Evolutionary conservation across 345 rosid species (phyloP).

Genomic region (Lagerstroemia speciosa): DNA sequence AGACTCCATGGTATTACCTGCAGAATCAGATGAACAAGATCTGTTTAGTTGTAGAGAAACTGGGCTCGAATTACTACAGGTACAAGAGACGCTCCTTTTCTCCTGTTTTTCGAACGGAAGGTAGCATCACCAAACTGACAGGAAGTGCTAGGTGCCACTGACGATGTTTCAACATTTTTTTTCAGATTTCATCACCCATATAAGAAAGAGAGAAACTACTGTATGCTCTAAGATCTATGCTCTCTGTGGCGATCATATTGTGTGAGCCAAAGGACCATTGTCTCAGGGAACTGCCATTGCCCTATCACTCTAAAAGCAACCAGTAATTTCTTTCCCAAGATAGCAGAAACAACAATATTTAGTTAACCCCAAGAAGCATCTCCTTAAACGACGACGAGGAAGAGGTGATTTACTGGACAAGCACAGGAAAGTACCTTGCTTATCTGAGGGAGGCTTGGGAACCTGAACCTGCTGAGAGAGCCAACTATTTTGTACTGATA

Average conservation of each 20-base stretch:
- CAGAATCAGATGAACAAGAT: conserved; percentile 3
- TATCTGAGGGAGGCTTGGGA: conserved; percentile 33
- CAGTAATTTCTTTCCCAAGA: not conserved
- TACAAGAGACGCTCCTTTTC: not conserved
- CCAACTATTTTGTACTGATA: conserved; percentile 81
- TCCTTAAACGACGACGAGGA: not conserved
- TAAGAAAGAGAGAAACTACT: not conserved
- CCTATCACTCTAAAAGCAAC: not conserved
- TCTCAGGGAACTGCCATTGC: not conserved
- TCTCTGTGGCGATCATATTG: not conserved
- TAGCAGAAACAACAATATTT: not conserved
- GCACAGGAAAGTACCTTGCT: conserved; percentile 30
- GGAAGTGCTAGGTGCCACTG: not conserved
- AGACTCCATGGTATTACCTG: conserved; percentile 13
- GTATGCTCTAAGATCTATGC: not conserved
- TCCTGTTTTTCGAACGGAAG: not conserved
- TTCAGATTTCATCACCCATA: not conserved
- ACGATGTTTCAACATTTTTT: not conserved
- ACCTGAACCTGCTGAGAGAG: conserved; percentile 61
- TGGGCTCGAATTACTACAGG: no score
- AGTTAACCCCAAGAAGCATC: not conserved
- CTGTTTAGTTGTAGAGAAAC: no score
- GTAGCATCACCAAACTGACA: no score
- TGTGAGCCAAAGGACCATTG: not conserved
- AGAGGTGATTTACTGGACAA: not conserved